Conservation (phyloP, 257 asterid species). For the Euphrasia confusa region DNA sequence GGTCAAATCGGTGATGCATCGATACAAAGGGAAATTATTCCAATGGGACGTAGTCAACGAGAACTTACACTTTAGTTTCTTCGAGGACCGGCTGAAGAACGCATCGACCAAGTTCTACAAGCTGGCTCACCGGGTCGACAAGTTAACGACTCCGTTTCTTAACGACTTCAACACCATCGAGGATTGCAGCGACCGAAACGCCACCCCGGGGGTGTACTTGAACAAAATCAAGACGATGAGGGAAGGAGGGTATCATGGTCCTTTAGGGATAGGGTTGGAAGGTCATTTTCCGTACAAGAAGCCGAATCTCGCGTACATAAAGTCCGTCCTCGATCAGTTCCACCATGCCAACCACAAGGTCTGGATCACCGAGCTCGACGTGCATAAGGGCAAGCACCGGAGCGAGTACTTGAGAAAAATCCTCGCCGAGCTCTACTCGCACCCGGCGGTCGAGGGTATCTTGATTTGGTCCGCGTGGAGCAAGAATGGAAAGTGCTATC, state of each 20-base stretch:
- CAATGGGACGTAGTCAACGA: neutral
- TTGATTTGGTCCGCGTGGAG: conserved; percentile 47
- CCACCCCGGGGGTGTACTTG: conserved; percentile 41
- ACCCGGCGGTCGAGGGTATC: conserved; percentile 35
- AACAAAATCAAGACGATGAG: conserved; percentile 33
- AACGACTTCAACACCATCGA: conserved; percentile 74
- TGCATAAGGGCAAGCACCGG: conserved; percentile 33
- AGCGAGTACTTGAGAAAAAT: conserved; percentile 31
- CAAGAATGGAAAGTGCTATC: conserved; percentile 34
- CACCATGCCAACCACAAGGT: conserved; percentile 28
- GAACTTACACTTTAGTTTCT: neutral
- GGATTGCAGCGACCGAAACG: conserved; percentile 26
- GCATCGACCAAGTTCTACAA: conserved; percentile 15
- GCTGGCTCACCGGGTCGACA: conserved; percentile 33
- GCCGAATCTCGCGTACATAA: conserved; percentile 38
- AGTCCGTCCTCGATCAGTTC: conserved; percentile 46
- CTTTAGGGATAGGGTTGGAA: conserved; percentile 62
- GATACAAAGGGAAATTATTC: neutral
- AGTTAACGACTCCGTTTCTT: conserved; percentile 35
- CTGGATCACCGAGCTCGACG: conserved; percentile 75
- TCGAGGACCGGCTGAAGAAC: neutral
- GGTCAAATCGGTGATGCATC: conserved; percentile 25
- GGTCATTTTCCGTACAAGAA: conserved; percentile 38
- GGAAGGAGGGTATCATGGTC: conserved; percentile 43
- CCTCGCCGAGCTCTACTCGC: conserved; percentile 37